phyloP scores from a whole-genome alignment of 805 yeast species.

The Yarrowia deformans region DNA sequence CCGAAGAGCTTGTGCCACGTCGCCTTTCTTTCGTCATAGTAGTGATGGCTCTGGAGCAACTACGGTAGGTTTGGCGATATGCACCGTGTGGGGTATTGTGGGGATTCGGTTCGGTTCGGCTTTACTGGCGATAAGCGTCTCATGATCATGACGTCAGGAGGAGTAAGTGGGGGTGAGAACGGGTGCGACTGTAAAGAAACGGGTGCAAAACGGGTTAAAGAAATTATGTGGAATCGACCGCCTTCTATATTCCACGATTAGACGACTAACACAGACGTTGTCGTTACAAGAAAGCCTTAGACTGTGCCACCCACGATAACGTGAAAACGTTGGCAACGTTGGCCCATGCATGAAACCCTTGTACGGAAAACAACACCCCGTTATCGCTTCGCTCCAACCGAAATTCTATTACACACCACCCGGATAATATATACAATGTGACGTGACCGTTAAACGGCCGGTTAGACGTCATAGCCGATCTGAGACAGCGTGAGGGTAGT shows the following conservation, averaged over 20 bases:
- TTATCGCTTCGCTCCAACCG: conserved; percentile 14
- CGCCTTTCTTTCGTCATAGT: not conserved
- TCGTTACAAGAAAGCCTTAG: too few species aligned
- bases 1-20: conserved; percentile 11
- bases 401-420: not conserved
- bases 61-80: conserved; percentile 4
- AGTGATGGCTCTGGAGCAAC: not conserved
- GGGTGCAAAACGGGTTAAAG: too few species aligned
- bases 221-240: too few species aligned
- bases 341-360: not conserved
- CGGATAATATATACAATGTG: not conserved
- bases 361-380: not conserved
- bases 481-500: too few species aligned
- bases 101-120: conserved; percentile 39
- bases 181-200: too few species aligned
- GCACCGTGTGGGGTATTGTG: conserved; percentile 37
- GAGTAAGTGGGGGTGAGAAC: not conserved
- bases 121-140: not conserved
- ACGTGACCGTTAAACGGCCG: too few species aligned
- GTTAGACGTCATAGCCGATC: too few species aligned
- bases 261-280: too few species aligned
- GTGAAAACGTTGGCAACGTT: not conserved
- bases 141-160: conserved; percentile 13
- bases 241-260: too few species aligned
- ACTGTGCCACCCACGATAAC: not conserved